Conservation (phyloP, 1,284 basidiomycete genomes). For the Ganoderma lucidum region DNA sequence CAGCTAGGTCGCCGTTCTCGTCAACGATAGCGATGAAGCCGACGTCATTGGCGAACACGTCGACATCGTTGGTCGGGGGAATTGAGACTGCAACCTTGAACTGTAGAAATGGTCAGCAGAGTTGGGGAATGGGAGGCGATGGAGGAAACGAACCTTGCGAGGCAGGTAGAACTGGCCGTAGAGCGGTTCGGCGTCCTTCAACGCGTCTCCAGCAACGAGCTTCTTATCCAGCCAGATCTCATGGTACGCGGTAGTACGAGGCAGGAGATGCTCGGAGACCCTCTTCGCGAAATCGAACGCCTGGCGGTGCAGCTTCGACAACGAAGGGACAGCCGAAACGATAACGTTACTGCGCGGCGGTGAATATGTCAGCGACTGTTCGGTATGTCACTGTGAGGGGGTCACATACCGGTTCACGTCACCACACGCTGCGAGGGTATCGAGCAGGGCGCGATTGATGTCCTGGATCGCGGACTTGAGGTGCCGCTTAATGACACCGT, state of each 20-base stretch:
- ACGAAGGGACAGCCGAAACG: constrained; percentile 90
- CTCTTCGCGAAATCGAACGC: constrained; percentile 90
- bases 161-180: constrained; percentile 99
- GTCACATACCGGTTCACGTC: constrained; percentile 88
- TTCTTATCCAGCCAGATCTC: constrained; percentile 99
- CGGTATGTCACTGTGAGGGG: not conserved
- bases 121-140: constrained; percentile 14
- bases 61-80: constrained; percentile 96
- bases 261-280: constrained; percentile 89
- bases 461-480: constrained; percentile 97
- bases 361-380: not conserved
- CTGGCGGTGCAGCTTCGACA: constrained; percentile 86
- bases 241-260: constrained; percentile 94
- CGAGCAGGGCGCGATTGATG: constrained; percentile 92
- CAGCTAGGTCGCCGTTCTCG: constrained; percentile 74
- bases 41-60: constrained; percentile 95
- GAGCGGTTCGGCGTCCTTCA: constrained; percentile 95
- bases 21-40: constrained; percentile 95
- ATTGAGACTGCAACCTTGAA: constrained; percentile 99
- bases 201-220: constrained; percentile 88
- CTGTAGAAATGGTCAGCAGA: constrained; percentile 47
- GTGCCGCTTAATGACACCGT: constrained; percentile 97
- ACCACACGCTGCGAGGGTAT: constrained; percentile 98
- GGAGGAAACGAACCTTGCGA: constrained; percentile 69
- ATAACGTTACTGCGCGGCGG: constrained; percentile 78